phyloP scores from a whole-genome alignment of 257 asterid species.

The Lycium barbarum region DNA sequence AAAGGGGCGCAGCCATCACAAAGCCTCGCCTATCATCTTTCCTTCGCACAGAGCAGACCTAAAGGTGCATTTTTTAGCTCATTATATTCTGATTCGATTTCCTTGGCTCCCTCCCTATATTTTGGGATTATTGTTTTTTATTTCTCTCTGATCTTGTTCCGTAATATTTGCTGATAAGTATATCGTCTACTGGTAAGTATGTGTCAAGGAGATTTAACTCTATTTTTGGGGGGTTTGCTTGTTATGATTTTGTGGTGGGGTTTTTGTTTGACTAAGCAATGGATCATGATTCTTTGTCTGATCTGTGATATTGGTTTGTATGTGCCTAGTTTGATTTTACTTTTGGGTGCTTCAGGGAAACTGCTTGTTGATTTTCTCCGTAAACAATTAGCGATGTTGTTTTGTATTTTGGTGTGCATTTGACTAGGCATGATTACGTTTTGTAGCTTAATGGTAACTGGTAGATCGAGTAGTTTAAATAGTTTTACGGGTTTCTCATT shows the following conservation, averaged over 20 bases:
- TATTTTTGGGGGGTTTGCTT: neutral
- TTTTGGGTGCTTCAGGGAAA: neutral
- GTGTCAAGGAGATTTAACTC: neutral
- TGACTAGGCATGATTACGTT: neutral
- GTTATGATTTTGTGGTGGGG: neutral
- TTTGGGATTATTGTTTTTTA: neutral
- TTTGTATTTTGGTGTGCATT: neutral
- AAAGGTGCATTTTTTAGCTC: conserved; percentile 4
- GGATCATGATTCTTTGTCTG: neutral
- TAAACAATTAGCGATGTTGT: neutral
- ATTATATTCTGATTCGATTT: neutral
- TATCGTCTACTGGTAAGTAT: neutral
- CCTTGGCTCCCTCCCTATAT: neutral
- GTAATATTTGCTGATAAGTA: neutral
- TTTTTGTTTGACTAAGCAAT: neutral
- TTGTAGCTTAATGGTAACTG: neutral
- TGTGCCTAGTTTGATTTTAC: neutral
- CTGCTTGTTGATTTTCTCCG: neutral
- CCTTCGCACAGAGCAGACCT: neutral
- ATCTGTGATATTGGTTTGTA: no score
- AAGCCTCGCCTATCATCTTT: neutral
- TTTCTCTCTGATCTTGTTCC: neutral
- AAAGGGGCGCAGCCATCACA: neutral
- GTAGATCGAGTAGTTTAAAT: neutral
- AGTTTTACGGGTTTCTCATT: neutral